Base-by-base conservation (phyloP, 2,329 filamentous ascomycete genomes). In the Phyllosticta citriasiana region DNA sequence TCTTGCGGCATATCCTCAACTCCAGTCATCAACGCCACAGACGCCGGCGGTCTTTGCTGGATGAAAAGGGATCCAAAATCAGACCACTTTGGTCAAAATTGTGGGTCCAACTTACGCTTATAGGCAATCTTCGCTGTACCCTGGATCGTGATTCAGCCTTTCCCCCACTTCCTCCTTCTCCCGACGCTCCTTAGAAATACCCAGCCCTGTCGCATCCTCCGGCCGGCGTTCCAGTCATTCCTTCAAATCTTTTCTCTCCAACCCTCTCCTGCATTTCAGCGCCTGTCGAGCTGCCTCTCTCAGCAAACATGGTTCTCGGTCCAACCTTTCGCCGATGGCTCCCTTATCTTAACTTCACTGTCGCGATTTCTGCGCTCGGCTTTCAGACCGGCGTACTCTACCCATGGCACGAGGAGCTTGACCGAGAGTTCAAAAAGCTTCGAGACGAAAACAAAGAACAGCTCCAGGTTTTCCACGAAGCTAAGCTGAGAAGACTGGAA, bases 361-460 rank as follows among this genome's bases (percentile, higher is more conserved):
- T 88, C 63, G 86, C 84, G 59, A 80, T 79, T 30, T 86, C 84
- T 3, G 86, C 86, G 0, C 77, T 88, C 35, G 77, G 77, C 40
- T 88, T 88, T 71, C 85, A 88, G 72, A 83, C 88, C 57, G 85
- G 84, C 66, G 86, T 88, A 50, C 77, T 88, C 10, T 88, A 88
- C 71, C 86, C 86, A 1, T 88, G 85, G 85, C 85, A 88, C 72
- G 80, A 86, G 67, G 77, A 86, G 68, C 75, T 88, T 6, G 83
- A 87, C 64, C 78, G 81, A 22, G 81, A 83, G 63, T 87, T 88
- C 67, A 77, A 82, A 60, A 74, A 78, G 10, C 73, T 87, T 25
- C 84, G 82, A 68, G 78, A 77, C 61, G 84, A 87, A 65, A 83
- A 87, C 61, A 63, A 76, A 4, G 58, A 65, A 19, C 55, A 71